phyloP scores from a whole-genome alignment of 352 stramenopile species.

The Thraustochytrium striatum region DNA sequence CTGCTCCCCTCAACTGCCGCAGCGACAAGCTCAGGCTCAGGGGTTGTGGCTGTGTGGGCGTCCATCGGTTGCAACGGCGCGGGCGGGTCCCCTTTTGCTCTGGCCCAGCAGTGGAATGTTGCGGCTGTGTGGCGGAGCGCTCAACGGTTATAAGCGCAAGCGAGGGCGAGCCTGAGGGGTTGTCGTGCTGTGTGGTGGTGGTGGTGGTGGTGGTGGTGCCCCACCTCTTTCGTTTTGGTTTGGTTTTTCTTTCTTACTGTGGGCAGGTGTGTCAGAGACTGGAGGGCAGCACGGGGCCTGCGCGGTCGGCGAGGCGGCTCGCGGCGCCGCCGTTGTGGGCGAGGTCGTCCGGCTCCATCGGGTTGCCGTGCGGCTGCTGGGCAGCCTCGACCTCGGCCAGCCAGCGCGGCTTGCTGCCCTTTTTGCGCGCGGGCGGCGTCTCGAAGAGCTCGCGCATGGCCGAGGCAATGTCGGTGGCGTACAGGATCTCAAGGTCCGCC shows the following conservation, averaged over 20 bases:
- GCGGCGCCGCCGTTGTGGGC: neutral
- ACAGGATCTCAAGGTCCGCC: constrained; percentile 36
- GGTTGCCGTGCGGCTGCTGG: neutral
- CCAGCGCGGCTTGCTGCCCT: constrained; percentile 7
- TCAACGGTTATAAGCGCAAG: too few relatives aligned
- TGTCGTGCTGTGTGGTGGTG: too few relatives aligned
- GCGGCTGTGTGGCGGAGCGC: too few relatives aligned
- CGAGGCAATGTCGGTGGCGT: constrained; percentile 7
- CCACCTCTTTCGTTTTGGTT: neutral
- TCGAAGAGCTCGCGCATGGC: constrained; percentile 43
- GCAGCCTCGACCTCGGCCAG: constrained; percentile 14
- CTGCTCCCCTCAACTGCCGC: too few relatives aligned
- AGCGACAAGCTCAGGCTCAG: too few relatives aligned
- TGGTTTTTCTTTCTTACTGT: neutral
- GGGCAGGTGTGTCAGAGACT: neutral
- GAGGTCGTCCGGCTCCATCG: neutral
- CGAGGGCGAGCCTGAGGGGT: too few relatives aligned
- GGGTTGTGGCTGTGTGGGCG: too few relatives aligned
- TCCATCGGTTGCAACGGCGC: too few relatives aligned
- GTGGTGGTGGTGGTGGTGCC: neutral
- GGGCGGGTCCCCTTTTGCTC: too few relatives aligned
- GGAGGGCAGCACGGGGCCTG: neutral
- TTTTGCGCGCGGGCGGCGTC: neutral
- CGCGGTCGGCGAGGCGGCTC: neutral
- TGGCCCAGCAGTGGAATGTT: too few relatives aligned